Evolutionary conservation across 2,329 filamentous ascomycete genomes (phyloP).

Genomic region (Seiridium cupressi): DNA sequence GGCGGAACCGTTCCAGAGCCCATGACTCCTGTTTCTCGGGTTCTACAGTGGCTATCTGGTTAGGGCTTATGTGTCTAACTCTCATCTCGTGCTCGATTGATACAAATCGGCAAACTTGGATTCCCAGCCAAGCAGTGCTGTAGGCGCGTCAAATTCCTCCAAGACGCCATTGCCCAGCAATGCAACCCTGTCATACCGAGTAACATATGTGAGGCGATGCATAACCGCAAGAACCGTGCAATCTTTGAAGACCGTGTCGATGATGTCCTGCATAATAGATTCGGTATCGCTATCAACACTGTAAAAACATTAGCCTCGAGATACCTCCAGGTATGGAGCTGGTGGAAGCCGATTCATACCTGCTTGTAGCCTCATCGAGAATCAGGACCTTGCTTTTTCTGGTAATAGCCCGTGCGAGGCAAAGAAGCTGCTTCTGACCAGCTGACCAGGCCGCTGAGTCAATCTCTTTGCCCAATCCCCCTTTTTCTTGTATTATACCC

Average conservation of each 20-base stretch:
- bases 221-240: constrained; percentile 6
- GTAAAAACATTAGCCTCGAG: background rate
- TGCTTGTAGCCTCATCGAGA: constrained; percentile 22
- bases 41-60: background rate
- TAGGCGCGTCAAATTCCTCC: constrained; percentile 5
- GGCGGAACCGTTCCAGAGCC: background rate
- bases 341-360: constrained; percentile 3
- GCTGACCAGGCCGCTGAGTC: constrained; percentile 9
- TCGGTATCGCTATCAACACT: constrained; percentile 21
- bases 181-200: constrained; percentile 2
- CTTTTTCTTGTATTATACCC: constrained; percentile 5
- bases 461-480: constrained; percentile 10
- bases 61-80: background rate
- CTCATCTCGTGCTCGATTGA: background rate
- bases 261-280: constrained; percentile 16
- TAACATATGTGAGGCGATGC: constrained; percentile 4
- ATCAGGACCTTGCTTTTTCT: constrained; percentile 16
- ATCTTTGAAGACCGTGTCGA: constrained; percentile 3
- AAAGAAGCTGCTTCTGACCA: constrained; percentile 17
- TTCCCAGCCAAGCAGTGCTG: background rate
- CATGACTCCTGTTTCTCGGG: background rate
- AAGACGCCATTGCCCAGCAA: constrained; percentile 3
- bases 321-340: too few relatives aligned
- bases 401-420: constrained; percentile 17
- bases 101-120: background rate